Percentiles rank a stretch among this genome's conserved stretches.
Conservation (phyloP, 2,329 filamentous ascomycete species). For the Paraphoma chrysanthemicola region DNA sequence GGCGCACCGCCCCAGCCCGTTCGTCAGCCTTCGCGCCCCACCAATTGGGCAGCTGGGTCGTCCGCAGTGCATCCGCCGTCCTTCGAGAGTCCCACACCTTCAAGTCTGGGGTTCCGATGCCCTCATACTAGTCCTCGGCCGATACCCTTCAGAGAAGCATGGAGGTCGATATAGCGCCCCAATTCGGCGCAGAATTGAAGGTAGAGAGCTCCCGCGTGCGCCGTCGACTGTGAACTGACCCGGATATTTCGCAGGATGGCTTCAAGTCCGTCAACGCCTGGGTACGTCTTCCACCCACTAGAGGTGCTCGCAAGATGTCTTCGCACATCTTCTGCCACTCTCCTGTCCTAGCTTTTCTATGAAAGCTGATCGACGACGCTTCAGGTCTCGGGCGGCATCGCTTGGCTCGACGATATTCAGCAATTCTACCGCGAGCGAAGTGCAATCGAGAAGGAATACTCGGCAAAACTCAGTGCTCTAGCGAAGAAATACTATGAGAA, state of each 20-base stretch:
- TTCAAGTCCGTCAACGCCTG: slow-evolving; percentile 95
- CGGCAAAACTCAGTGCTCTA: slow-evolving; percentile 81
- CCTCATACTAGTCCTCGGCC: slow-evolving; percentile 22
- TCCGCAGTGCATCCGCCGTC: slow-evolving; percentile 18
- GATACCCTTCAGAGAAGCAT: slow-evolving; percentile 56
- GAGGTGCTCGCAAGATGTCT: background rate
- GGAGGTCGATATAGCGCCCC: slow-evolving; percentile 83
- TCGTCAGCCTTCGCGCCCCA: slow-evolving; percentile 22
- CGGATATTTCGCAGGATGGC: slow-evolving; percentile 71
- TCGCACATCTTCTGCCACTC: slow-evolving; percentile 13
- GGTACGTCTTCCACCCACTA: slow-evolving; percentile 58
- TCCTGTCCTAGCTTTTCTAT: slow-evolving; percentile 7
- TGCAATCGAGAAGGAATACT: slow-evolving; percentile 95
- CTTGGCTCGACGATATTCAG: slow-evolving; percentile 96
- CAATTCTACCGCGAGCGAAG: slow-evolving; percentile 96
- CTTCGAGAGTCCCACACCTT: slow-evolving; percentile 22
- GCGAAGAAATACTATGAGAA: slow-evolving; percentile 98
- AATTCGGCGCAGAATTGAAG: slow-evolving; percentile 94
- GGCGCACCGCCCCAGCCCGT: slow-evolving; percentile 36
- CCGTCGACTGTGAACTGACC: slow-evolving; percentile 31
- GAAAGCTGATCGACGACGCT: slow-evolving; percentile 27
- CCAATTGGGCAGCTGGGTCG: slow-evolving; percentile 23
- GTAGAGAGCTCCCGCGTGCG: slow-evolving; percentile 55
- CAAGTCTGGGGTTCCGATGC: slow-evolving; percentile 34
- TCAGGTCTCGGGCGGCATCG: slow-evolving; percentile 80